A percentile compares a stretch with the other conserved stretches of the same genome.
These are phyloP conservation scores for Salix suchowensis DNA, from an alignment of 345 rosid species.

Conservation along the genomic window DNA sequence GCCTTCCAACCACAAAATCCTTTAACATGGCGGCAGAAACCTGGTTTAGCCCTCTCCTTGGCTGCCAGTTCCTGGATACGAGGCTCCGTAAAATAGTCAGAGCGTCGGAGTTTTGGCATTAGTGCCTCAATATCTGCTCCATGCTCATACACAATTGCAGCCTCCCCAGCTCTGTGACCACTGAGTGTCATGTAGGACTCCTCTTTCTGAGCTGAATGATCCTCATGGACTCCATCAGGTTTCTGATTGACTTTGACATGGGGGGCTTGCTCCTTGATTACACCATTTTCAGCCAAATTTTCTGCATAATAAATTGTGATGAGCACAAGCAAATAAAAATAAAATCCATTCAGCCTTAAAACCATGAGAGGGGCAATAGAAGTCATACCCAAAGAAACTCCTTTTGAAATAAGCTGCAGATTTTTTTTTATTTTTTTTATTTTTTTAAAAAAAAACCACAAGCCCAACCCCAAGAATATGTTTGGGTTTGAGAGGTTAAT, in stretches of 20 bases:
- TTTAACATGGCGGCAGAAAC: constrained; percentile 62
- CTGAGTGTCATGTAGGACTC: constrained; percentile 51
- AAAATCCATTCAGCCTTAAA: not conserved
- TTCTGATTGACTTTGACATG: constrained; percentile 43
- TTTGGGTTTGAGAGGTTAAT: not conserved
- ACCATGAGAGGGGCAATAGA: not conserved
- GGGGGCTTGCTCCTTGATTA: constrained; percentile 29
- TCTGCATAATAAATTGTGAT: constrained; percentile 28
- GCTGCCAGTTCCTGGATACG: constrained; percentile 89
- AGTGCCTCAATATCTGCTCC: constrained; percentile 83
- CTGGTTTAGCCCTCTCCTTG: constrained; percentile 76
- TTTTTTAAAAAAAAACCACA: not conserved
- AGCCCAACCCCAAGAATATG: not conserved
- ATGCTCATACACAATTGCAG: constrained; percentile 73
- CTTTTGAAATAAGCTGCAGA: not conserved
- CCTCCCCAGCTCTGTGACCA: constrained; percentile 75
- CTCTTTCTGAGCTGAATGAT: constrained; percentile 39
- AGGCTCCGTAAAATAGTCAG: constrained; percentile 91
- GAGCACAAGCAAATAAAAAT: not conserved
- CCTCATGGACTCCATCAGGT: constrained; percentile 47
- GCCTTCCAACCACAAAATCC: constrained; percentile 84
- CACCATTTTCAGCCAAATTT: constrained; percentile 34
- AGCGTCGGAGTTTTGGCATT: constrained; percentile 78
- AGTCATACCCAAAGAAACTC: not conserved
- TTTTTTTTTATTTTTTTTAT: no score